Evolutionary conservation across 176 grass and related monocot genomes (phyloP).

Genomic region (Hsuehochloa calcarea): DNA sequence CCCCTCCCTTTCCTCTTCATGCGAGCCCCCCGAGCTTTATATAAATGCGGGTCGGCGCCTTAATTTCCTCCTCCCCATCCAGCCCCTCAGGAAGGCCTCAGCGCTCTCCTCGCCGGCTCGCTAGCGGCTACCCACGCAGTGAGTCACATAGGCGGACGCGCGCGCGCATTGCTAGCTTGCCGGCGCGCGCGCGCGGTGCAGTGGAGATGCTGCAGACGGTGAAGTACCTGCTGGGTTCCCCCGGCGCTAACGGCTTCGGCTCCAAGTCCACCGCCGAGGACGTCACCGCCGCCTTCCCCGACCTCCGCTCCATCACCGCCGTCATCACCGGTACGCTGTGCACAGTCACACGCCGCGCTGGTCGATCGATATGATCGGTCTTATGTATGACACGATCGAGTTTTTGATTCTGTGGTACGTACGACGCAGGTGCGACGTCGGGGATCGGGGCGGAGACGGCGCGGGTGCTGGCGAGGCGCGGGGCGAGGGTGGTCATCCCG

Average conservation of each 20-base stretch:
- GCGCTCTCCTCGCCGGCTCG: not conserved
- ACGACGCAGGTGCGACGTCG: constrained; percentile 65
- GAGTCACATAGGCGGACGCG: not conserved
- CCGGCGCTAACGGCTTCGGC: constrained; percentile 70
- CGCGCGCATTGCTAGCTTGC: not conserved
- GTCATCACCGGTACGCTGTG: constrained; percentile 63
- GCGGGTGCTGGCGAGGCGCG: constrained; percentile 82
- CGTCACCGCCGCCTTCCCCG: constrained; percentile 36
- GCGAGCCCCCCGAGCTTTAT: constrained; percentile 39
- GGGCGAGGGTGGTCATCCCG: constrained; percentile 69
- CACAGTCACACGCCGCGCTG: no score
- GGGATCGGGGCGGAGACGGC: constrained; percentile 94
- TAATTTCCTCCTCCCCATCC: constrained; percentile 1
- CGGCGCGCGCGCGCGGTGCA: not conserved
- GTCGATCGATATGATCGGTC: not conserved
- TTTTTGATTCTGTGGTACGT: not conserved
- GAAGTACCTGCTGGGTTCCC: constrained; percentile 68
- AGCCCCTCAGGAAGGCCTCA: no score
- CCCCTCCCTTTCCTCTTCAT: not conserved
- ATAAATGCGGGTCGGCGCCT: constrained; percentile 55
- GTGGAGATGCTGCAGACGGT: constrained; percentile 61
- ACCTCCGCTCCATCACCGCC: constrained; percentile 52
- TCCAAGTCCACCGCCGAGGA: constrained; percentile 83
- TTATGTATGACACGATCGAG: not conserved
- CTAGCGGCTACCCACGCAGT: not conserved